A percentile compares a stretch with the other conserved stretches of the same genome.
Conservation (phyloP, 202 grass and related monocot species). For the Saccharum hybrid region DNA sequence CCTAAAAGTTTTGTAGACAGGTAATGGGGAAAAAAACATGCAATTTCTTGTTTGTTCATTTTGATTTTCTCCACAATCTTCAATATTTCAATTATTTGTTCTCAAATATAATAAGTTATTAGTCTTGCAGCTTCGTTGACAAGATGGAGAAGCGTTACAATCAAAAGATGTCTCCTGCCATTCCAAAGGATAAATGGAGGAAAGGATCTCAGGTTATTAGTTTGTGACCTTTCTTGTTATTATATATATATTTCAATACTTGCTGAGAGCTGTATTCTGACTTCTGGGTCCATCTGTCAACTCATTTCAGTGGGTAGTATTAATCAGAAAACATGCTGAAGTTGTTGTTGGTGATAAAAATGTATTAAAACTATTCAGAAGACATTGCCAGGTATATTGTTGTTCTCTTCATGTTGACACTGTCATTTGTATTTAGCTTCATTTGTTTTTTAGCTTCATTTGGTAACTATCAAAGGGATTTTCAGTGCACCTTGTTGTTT, state of each 20-base stretch:
- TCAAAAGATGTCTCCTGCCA: slow-evolving; percentile 74
- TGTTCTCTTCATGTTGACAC: slow-evolving; percentile 33
- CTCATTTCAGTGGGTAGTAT: slow-evolving; percentile 85
- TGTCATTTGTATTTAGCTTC: slow-evolving; percentile 12
- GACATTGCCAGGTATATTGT: slow-evolving; percentile 79
- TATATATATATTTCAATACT: slow-evolving; percentile 17
- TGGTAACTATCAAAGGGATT: background rate
- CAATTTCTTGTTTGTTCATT: slow-evolving; percentile 6
- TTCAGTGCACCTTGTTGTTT: slow-evolving; percentile 13
- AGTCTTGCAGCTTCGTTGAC: slow-evolving; percentile 72
- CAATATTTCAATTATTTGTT: slow-evolving; percentile 24
- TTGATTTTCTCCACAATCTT: background rate
- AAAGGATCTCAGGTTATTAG: slow-evolving; percentile 94
- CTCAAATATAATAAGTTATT: slow-evolving; percentile 37
- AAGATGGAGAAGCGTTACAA: slow-evolving; percentile 79
- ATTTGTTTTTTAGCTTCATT: background rate
- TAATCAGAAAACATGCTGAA: slow-evolving; percentile 83
- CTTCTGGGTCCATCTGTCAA: slow-evolving; percentile 37
- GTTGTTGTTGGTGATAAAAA: slow-evolving; percentile 67
- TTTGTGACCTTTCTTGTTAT: slow-evolving; percentile 40
- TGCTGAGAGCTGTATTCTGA: slow-evolving; percentile 40
- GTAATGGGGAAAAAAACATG: slow-evolving; percentile 48
- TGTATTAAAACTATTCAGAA: slow-evolving; percentile 78
- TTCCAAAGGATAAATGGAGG: slow-evolving; percentile 91
- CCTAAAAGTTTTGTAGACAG: slow-evolving; percentile 92